phyloP scores from a whole-genome alignment of 192 early-diverging fungal species.

The Martensiomyces pterosporus region DNA sequence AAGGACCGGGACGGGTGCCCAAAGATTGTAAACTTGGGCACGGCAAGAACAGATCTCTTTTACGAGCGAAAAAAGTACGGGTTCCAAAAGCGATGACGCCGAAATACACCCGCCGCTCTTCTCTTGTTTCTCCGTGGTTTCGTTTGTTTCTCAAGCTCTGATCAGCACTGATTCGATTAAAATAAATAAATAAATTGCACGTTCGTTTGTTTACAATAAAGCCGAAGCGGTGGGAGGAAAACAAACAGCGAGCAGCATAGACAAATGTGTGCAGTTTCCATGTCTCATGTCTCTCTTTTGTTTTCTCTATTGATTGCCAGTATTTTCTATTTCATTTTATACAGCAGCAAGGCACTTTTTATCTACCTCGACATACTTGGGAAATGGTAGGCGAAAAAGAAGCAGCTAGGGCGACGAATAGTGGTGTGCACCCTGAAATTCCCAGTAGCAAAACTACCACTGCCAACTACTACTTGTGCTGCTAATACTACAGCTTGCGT shows the following conservation, averaged over 20 bases:
- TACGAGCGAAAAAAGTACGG: slow-evolving; percentile 94
- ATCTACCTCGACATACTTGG: no score
- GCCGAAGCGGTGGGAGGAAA: background rate
- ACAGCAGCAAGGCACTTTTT: no score
- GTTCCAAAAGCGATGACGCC: background rate
- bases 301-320: no score
- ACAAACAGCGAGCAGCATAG: slow-evolving; percentile 1
- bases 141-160: no score
- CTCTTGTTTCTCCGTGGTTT: no score
- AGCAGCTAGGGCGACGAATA: no score
- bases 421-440: no score
- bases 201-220: slow-evolving; percentile 15
- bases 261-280: no score
- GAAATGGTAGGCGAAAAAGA: no score
- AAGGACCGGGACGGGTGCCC: slow-evolving; percentile 97
- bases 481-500: background rate
- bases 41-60: slow-evolving; percentile 84
- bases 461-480: background rate
- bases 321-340: background rate
- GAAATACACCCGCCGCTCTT: no score
- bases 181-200: background rate
- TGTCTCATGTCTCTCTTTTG: no score
- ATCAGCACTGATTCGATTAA: background rate
- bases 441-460: no score
- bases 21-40: slow-evolving; percentile 95